Base-by-base conservation (phyloP, 2,329 filamentous ascomycete species). In the Nothopassalora personata region DNA sequence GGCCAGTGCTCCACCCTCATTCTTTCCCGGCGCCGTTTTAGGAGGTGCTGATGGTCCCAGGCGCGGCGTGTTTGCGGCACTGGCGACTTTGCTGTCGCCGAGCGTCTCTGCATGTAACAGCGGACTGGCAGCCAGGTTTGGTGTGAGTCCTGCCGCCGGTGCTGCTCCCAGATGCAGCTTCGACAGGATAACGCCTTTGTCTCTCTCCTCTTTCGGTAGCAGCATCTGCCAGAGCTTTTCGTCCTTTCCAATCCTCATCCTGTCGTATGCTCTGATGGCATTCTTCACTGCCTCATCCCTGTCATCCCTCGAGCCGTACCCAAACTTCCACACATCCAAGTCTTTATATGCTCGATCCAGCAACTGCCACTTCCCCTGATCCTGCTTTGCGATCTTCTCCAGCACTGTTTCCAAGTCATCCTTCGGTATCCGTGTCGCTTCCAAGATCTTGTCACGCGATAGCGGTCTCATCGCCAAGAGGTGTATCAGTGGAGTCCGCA, bases 141-240 rank as follows among this genome's bases (percentile, higher is more conserved):
- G 70, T 23, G 70, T 72, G 11, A 64, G 57, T 13, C 63, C 60
- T 47, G 60, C 61, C 53, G 56, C 61, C 56, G 61, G 57, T 48
- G 61, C 60, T 45, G 65, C 64, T 52, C 75, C 74, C 39, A 85
- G 76, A 60, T 84, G 81, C 59, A 86, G 77, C 57, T 80, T 80
- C 46, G 85, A 87, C 33, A 87, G 73, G 43, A 79, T 77, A 62
- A 81, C 85, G 52, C 84, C 84, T 67, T 86, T 85, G 48, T 82
- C 82, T 63, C 84, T 79, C 66, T 87, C 83, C 53, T 83, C 79
- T 66, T 79, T 79, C 7, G 83, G 83, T 57, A 87, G 76, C 59
- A 87, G 74, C 64, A 77, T 77, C 72, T 87, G 84, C 84, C 85
- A 87, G 19, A 83, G 73, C 67, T 81, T 81, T 67, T 87, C 84